Conservation (phyloP, 73 alveolate species). For the Paramecium primaurelia region DNA sequence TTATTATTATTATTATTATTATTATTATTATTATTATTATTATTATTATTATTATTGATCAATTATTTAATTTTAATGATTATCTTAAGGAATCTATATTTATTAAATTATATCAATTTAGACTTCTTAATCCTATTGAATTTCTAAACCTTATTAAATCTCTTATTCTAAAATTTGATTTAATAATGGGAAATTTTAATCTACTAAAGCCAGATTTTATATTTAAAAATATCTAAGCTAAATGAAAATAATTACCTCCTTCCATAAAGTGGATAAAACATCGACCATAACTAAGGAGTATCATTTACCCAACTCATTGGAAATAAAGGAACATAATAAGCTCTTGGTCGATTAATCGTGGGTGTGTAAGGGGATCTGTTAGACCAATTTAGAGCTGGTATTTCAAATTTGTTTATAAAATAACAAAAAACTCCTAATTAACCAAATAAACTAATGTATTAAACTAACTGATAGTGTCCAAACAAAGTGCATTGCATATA, state of each 20-base stretch:
- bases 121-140: not conserved
- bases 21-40: too few relatives aligned
- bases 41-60: not conserved
- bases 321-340: constrained; percentile 46
- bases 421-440: not conserved
- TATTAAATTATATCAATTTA: not conserved
- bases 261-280: constrained; percentile 60
- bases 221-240: not conserved
- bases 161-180: not conserved
- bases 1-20: not conserved
- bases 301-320: constrained; percentile 35
- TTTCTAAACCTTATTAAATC: not conserved
- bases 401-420: constrained; percentile 26
- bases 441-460: not conserved
- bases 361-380: constrained; percentile 46
- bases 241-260: not conserved
- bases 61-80: not conserved
- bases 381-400: constrained; percentile 55
- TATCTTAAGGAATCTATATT: not conserved
- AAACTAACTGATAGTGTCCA: not conserved
- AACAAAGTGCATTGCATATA: not conserved
- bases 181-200: not conserved
- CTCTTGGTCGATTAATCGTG: constrained; percentile 44
- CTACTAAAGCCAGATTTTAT: constrained; percentile 7
- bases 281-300: constrained; percentile 53